Percentiles rank a stretch among this genome's conserved stretches.
Evolutionary conservation across 1,284 basidiomycete genomes (phyloP).

Genomic region (Boletus sp.): DNA sequence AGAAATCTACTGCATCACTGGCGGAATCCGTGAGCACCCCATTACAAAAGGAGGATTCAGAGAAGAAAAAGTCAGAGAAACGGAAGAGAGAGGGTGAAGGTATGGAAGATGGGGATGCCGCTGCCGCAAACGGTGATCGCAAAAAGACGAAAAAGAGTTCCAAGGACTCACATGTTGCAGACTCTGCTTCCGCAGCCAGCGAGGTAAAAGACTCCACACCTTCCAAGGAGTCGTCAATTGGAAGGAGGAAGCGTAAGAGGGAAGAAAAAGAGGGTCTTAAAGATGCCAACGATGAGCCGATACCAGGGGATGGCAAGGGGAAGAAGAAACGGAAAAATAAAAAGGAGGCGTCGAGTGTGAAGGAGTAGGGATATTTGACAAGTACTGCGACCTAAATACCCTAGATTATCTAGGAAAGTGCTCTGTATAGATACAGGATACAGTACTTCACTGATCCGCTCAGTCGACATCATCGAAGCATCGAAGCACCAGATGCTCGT

Average conservation of each 20-base stretch:
- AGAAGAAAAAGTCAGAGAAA: conserved; percentile 24
- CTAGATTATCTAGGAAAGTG: background rate
- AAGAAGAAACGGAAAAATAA: conserved; percentile 28
- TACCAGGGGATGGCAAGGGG: conserved; percentile 20
- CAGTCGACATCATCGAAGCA: background rate
- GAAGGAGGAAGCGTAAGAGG: conserved; percentile 26
- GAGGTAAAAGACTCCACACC: conserved; percentile 4
- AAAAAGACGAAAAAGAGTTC: conserved; percentile 32
- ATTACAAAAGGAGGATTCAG: conserved; percentile 1
- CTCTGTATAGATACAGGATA: background rate
- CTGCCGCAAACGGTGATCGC: conserved; percentile 16
- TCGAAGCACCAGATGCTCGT: background rate
- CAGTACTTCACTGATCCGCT: background rate
- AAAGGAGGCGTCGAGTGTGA: conserved; percentile 1
- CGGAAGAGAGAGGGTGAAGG: conserved; percentile 18
- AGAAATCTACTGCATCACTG: background rate
- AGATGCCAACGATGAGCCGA: background rate
- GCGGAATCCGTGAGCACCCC: background rate
- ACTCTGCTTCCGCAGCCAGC: background rate
- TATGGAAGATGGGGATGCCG: conserved; percentile 2
- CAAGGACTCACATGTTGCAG: conserved; percentile 2
- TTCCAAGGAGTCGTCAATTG: background rate
- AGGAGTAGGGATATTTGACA: conserved; percentile 3
- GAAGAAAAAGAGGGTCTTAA: conserved; percentile 6
- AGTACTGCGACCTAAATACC: background rate